Conservation (phyloP, 2,329 filamentous ascomycete genomes). For the Fusarium sp. region DNA sequence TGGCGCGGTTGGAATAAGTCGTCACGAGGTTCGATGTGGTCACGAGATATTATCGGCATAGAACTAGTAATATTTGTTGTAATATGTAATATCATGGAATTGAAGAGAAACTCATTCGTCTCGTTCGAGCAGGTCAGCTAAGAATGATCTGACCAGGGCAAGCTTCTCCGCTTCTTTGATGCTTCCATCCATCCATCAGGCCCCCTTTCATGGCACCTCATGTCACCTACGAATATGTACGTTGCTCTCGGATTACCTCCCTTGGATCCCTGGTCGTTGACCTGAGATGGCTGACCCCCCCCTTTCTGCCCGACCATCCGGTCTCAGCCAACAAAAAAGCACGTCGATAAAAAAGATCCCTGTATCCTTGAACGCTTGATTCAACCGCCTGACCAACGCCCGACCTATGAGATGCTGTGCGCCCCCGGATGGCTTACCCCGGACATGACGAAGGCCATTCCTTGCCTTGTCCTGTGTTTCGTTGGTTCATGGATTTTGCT, state of each 20-base stretch:
- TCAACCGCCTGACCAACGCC: slow-evolving; percentile 49
- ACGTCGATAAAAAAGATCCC: slow-evolving; percentile 17
- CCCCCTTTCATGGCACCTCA: slow-evolving; percentile 7
- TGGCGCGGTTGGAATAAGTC: background rate
- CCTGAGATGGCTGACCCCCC: slow-evolving; percentile 11
- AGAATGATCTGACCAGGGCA: slow-evolving; percentile 24
- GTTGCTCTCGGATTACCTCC: slow-evolving; percentile 32
- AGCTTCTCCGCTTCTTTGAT: slow-evolving; percentile 11
- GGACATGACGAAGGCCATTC: slow-evolving; percentile 28
- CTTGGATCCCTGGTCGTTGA: slow-evolving; percentile 27
- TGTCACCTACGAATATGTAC: slow-evolving; percentile 1
- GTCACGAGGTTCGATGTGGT: slow-evolving; percentile 7
- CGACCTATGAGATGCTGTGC: slow-evolving; percentile 40
- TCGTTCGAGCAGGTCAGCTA: slow-evolving; percentile 16
- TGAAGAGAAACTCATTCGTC: background rate
- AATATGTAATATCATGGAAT: background rate
- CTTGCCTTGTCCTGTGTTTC: background rate
- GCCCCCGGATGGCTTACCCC: slow-evolving; percentile 47
- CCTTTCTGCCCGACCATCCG: slow-evolving; percentile 42
- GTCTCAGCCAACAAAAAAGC: slow-evolving; percentile 33
- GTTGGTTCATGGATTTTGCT: slow-evolving; percentile 24
- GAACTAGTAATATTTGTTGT: background rate
- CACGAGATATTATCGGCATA: slow-evolving; percentile 17
- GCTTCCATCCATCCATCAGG: slow-evolving; percentile 15
- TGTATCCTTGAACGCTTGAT: slow-evolving; percentile 48